Evolutionary conservation across 169 alveolate species (phyloP).

Genomic region (Sarcocystis neurona): DNA sequence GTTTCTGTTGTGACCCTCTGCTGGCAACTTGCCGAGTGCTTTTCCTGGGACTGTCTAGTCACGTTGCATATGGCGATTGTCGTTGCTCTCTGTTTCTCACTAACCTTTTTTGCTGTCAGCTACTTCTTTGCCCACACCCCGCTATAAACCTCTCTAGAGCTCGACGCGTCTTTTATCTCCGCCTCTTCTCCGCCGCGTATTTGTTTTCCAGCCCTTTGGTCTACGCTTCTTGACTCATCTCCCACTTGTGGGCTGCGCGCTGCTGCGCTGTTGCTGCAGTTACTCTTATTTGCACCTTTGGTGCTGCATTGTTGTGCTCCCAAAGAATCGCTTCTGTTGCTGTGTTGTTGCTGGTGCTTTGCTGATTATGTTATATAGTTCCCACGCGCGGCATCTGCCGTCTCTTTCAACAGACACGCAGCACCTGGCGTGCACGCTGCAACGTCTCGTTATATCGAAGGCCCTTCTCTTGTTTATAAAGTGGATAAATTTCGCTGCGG

Average conservation of each 20-base stretch:
- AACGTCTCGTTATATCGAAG: conserved; percentile 10
- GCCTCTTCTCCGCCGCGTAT: neutral
- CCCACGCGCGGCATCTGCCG: conserved; percentile 34
- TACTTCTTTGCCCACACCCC: too few relatives aligned
- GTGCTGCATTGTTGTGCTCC: too few relatives aligned
- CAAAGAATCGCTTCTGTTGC: neutral
- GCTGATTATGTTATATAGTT: neutral
- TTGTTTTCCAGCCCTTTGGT: neutral
- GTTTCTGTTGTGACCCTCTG: too few relatives aligned
- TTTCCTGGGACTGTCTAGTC: too few relatives aligned
- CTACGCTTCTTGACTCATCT: neutral
- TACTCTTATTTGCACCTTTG: neutral
- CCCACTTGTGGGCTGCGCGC: neutral
- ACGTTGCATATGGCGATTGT: too few relatives aligned
- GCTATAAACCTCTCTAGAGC: too few relatives aligned
- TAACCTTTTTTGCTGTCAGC: too few relatives aligned
- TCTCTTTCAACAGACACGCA: neutral
- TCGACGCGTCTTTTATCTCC: too few relatives aligned
- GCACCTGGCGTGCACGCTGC: neutral
- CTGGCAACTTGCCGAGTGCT: too few relatives aligned
- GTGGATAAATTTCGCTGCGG: conserved; percentile 45
- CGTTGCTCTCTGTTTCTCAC: too few relatives aligned
- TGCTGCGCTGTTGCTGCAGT: neutral
- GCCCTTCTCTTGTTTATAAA: neutral
- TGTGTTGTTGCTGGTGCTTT: neutral